These are phyloP conservation scores for Gyrodon lividus DNA, from an alignment of 768 basidiomycete species.

Conservation along the genomic window DNA sequence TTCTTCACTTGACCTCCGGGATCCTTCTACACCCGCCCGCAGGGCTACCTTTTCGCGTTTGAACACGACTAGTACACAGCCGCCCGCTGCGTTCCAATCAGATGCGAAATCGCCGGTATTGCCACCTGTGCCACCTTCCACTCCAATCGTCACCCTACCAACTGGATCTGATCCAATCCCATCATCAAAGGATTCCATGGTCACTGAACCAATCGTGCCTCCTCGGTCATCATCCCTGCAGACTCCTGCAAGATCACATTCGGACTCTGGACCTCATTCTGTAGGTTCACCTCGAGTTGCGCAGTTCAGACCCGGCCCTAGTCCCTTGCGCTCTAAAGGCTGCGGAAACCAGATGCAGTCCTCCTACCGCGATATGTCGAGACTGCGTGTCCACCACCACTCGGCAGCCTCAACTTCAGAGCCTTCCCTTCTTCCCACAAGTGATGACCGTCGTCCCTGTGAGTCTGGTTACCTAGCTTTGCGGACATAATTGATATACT, in stretches of 20 bases:
- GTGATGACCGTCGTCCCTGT: constrained; percentile 52
- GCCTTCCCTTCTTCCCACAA: constrained; percentile 65
- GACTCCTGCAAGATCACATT: constrained; percentile 30
- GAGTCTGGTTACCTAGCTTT: constrained; percentile 28
- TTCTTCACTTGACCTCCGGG: constrained; percentile 57
- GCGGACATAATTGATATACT: constrained; percentile 14
- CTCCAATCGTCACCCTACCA: constrained; percentile 26
- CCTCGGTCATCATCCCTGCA: constrained; percentile 33
- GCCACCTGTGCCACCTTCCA: constrained; percentile 13
- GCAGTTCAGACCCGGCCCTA: constrained; percentile 38
- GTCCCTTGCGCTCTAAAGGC: constrained; percentile 45
- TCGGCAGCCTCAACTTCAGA: constrained; percentile 78
- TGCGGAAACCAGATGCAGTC: constrained; percentile 36
- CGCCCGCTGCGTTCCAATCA: constrained; percentile 19
- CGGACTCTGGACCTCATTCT: constrained; percentile 28
- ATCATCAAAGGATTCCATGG: constrained; percentile 53
- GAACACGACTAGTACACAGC: constrained; percentile 35
- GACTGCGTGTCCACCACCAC: constrained; percentile 64
- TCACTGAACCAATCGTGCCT: constrained; percentile 29
- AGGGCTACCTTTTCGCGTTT: constrained; percentile 37
- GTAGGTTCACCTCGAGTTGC: constrained; percentile 33
- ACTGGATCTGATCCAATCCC: constrained; percentile 30
- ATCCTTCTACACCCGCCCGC: constrained; percentile 60
- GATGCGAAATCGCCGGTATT: constrained; percentile 21
- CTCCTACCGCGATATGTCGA: constrained; percentile 39